Base-by-base conservation (phyloP, 176 grass and related monocot genomes). In the Musa itinerans region DNA sequence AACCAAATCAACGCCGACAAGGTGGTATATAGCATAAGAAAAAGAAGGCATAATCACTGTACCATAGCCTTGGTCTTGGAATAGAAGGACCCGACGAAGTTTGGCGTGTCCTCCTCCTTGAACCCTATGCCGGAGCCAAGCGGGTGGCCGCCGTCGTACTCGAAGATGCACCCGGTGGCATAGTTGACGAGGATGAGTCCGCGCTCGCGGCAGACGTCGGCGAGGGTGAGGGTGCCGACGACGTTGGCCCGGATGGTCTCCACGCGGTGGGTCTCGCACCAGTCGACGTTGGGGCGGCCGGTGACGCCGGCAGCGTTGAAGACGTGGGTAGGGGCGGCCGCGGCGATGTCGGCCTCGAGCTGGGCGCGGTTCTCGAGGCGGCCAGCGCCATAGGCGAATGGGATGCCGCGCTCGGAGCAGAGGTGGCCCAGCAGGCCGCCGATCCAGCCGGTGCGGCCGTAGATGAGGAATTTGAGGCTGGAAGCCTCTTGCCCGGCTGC, bases 31-130 rank as follows among this genome's bases (percentile, higher is more conserved):
- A 70, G 13, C 17, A 9, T 20, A 21, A 20, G 2, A 51, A 50
- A 9, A 15, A 50, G 13, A 14, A 54, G 52, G 22, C 21, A 73
- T 73, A n/a, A 26, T 3, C 12, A 57, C 53, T n/a, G 20, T 65
- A 77, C 75, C 75, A 77, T 77, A 49, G 75, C 75, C 48, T 77
- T 77, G 17, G 75, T 77, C 20, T 77, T 77, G 48, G 75, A 77
- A 61, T 77, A 77, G 55, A 77, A 77, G n/a, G 75, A 77, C 19
- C 75, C 75, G 20, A 61, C 59, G 59, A 77, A 77, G 75, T 77
- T 77, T n/a, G 75, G 75, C 27, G n/a, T 77, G 75, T 77, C 75
- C 58, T 50, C 75, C 61, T 77, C 75, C 61, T 52, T 43, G 75
- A 77, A 77, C 20, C 75, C 75, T 43, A 77, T 11, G 15, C 75